Evolutionary conservation across 192 early-diverging fungal genomes (phyloP), one percentile per base, ranked within the genome.

Genomic region (Backusella liffmaniae): DNA sequence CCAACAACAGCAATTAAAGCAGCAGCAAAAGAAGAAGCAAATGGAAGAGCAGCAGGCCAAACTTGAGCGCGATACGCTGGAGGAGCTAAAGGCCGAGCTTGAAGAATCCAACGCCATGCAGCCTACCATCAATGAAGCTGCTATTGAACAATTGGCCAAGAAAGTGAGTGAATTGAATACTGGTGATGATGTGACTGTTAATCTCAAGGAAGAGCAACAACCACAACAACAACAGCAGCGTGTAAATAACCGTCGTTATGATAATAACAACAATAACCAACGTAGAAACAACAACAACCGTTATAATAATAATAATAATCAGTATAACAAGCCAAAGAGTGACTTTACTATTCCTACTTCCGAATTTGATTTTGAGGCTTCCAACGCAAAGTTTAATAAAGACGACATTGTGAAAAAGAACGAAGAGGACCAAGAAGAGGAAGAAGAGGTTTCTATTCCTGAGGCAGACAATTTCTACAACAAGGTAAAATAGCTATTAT

Each of bases 321-420:
- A 30, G 29, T 65, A 42, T 23, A 34, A 18, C 23, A 44, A 72
- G 30, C n/a, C 66, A 30, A 74, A 74, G 56, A 59, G 42, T 29
- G 62, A 66, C 21, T 65, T 74, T 32, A 42, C 39, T 30, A 71
- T 78, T 72, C 95, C 95, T 42, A 85, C 90, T 73, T 91, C 89
- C 1, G 97, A 98, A 74, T 99, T 96, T 86, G 96, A 99, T 81
- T 99, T 99, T 86, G 95, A 98, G 80, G 87, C 91, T 5, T 87
- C 95, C n/a, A 98, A 98, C 77, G 94, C 95, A 30, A 98, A 76
- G 41, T 51, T 67, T 23, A 36, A 76, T 32, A 46, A 65, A 29
- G 30, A 29, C 21, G 92, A 94, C 76, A 89, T 94, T 36, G 89
- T 87, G 51, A 81, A 82, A 56, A 70, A 70, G 69, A 73, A 86